These are phyloP conservation scores for Sclerotinia nivalis DNA, from an alignment of 2,329 filamentous ascomycete species.

Conservation along the genomic window DNA sequence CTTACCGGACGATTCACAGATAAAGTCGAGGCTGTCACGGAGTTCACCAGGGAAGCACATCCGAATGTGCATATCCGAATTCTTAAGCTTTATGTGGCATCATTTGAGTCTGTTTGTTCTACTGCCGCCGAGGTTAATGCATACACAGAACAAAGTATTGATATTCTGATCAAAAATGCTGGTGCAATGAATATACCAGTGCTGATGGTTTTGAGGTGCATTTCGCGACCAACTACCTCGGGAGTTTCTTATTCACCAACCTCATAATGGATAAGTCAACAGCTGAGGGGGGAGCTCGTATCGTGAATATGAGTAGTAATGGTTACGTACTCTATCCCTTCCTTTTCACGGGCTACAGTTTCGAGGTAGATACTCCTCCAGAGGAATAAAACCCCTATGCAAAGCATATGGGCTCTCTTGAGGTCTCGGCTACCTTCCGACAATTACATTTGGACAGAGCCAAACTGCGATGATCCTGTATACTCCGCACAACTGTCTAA, in stretches of 20 bases:
- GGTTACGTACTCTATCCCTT: constrained; percentile 43
- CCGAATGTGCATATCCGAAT: constrained; percentile 16
- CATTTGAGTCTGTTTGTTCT: constrained; percentile 43
- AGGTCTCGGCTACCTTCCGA: neutral
- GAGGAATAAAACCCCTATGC: neutral
- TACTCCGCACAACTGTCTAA: constrained; percentile 38
- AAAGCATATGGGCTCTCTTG: neutral
- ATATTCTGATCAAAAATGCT: constrained; percentile 43
- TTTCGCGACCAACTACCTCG: constrained; percentile 28
- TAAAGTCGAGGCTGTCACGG: constrained; percentile 21
- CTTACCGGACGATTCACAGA: constrained; percentile 19
- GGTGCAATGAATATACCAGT: constrained; percentile 27
- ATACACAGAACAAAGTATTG: constrained; percentile 41
- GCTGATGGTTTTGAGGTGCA: constrained; percentile 27
- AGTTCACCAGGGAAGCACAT: constrained; percentile 12
- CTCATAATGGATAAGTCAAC: constrained; percentile 26
- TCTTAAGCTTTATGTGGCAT: constrained; percentile 42
- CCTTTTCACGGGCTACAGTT: constrained; percentile 39
- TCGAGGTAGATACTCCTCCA: neutral
- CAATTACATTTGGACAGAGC: constrained; percentile 42
- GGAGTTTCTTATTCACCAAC: constrained; percentile 31
- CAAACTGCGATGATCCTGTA: constrained; percentile 43
- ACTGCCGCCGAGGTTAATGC: constrained; percentile 44
- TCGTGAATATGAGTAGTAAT: constrained; percentile 38
- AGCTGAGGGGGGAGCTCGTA: constrained; percentile 16